phyloP scores from a whole-genome alignment of 441 rosid genomes.

The Corymbia calophylla region DNA sequence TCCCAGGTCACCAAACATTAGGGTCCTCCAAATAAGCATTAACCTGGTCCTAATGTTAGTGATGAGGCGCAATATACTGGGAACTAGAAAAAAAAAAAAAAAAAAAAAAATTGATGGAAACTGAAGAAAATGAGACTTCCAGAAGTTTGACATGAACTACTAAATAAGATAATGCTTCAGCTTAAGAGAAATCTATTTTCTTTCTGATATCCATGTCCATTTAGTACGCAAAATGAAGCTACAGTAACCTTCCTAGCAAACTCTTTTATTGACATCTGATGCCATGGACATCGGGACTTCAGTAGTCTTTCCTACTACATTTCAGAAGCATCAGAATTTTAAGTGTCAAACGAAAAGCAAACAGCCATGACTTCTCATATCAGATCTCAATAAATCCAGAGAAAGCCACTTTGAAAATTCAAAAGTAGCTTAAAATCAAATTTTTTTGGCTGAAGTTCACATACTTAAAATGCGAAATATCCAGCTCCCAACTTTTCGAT shows the following conservation, averaged over 20 bases:
- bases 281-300: not conserved
- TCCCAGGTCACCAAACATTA: not conserved
- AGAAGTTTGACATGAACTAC: not conserved
- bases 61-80: not conserved
- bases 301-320: not conserved
- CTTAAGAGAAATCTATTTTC: not conserved
- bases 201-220: not conserved
- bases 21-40: not conserved
- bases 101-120: not conserved
- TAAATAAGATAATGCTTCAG: not conserved
- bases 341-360: not conserved
- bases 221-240: not conserved
- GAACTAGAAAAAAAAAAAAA: not conserved
- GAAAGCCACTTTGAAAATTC: not conserved
- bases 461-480: not conserved
- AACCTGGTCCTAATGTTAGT: not conserved
- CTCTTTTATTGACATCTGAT: not conserved
- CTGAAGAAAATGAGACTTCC: not conserved
- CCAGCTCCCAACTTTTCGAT: not conserved
- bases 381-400: not conserved
- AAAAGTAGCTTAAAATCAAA: not conserved
- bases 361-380: not conserved
- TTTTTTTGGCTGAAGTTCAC: not conserved
- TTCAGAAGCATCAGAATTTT: not conserved
- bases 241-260: not conserved